Conservation (phyloP, 2,329 filamentous ascomycete genomes). For the Fusarium guadeloupense region DNA sequence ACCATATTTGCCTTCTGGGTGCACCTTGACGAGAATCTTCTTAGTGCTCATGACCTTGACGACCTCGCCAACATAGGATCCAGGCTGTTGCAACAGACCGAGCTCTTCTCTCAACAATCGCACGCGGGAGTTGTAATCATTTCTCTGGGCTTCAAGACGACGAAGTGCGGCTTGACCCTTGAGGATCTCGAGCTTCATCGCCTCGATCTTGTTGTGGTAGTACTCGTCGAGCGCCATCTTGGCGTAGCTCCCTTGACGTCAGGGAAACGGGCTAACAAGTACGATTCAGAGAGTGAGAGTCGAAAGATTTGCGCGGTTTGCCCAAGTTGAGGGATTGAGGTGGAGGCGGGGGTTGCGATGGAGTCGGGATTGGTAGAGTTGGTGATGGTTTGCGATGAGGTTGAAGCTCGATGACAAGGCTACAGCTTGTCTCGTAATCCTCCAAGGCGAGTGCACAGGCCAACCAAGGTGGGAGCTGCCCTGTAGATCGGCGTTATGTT, state of each 20-base stretch:
- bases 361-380: slow-evolving; percentile 26
- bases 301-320: background rate
- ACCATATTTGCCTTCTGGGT: slow-evolving; percentile 99
- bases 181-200: slow-evolving; percentile 99
- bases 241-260: slow-evolving; percentile 48
- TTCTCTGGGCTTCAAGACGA: slow-evolving; percentile 94
- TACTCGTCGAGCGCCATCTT: slow-evolving; percentile 99
- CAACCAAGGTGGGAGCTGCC: slow-evolving; percentile 24
- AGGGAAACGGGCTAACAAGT: slow-evolving; percentile 9
- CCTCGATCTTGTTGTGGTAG: slow-evolving; percentile 99
- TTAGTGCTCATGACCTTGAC: slow-evolving; percentile 99
- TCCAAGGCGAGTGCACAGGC: slow-evolving; percentile 37
- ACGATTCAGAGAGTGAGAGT: slow-evolving; percentile 8
- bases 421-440: slow-evolving; percentile 50
- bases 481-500: slow-evolving; percentile 33
- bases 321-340: slow-evolving; percentile 3
- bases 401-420: slow-evolving; percentile 48
- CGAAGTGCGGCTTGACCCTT: slow-evolving; percentile 96
- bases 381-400: slow-evolving; percentile 42
- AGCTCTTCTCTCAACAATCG: slow-evolving; percentile 94
- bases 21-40: slow-evolving; percentile 98
- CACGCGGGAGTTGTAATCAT: slow-evolving; percentile 99
- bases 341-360: slow-evolving; percentile 18
- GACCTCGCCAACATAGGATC: slow-evolving; percentile 98
- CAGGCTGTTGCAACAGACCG: slow-evolving; percentile 93